Base-by-base conservation (phyloP, 208 protist species). In the Wallacemonas sp. region DNA sequence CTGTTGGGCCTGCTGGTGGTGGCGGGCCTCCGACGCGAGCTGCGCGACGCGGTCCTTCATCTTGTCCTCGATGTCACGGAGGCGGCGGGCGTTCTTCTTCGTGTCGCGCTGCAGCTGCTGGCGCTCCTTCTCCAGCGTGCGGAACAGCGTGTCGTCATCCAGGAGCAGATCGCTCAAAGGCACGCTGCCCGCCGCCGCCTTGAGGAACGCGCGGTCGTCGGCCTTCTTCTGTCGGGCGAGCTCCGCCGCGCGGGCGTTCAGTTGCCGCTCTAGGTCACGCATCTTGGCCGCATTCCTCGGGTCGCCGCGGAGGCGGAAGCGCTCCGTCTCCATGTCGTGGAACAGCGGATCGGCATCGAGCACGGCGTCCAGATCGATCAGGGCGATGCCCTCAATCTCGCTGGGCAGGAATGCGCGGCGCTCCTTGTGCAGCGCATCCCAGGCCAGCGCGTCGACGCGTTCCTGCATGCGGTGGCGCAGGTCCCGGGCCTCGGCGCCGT, bases 61-160 rank as follows among this genome's bases (percentile, higher is more conserved):
- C 50, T 73, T 42, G 45, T 79, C 61, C 38, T 89, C 82, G 1
- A 89, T 33, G 1, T 78, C 55, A n/a, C 8, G 23, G 12, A 90
- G 22, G 41, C 55, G 41, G 14, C 28, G 20, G 3, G 42, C 62
- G 45, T 78, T 84, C 48, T 73, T 73, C 41, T 33, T 59, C 39
- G 28, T 45, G 8, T 77, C 64, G 31, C 66, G 45, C 25, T 29
- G 2, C 10, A 84, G 57, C 18, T 46, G 63, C 3, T 57, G 50
- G 4, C 77, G 74, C 41, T 79, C 68, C 61, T 33, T 20, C 66
- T 85, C 79, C 61, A 85, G 38, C 3, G 52, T 54, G 18, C 42
- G 54, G 33, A 86, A 87, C 2, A 64, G 20, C 2, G 26, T 28
- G 57, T 87, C 78, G 0, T 49, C 57, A 31, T 76, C 63, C 5